phyloP scores from a whole-genome alignment of 768 basidiomycete genomes.

The Plicaturopsis crispa region DNA sequence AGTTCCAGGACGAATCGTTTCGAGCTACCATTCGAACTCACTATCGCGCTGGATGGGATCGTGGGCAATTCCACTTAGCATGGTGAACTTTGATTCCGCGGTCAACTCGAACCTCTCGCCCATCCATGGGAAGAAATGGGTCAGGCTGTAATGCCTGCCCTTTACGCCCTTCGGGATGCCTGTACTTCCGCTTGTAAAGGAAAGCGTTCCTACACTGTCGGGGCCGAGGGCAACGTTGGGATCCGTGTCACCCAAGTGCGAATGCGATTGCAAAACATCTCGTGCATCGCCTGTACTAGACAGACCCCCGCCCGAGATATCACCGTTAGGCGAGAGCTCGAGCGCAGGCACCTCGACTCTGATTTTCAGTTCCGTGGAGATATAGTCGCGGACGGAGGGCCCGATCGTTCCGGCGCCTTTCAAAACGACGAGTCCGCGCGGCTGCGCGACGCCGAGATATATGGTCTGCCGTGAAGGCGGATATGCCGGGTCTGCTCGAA shows the following conservation, averaged over 20 bases:
- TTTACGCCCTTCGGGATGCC: slow-evolving; percentile 98
- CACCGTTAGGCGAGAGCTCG: slow-evolving; percentile 58
- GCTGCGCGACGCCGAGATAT: slow-evolving; percentile 89
- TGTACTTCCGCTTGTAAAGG: slow-evolving; percentile 95
- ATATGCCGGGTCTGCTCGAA: slow-evolving; percentile 81
- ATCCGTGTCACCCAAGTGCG: slow-evolving; percentile 54
- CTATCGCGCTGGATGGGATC: slow-evolving; percentile 99
- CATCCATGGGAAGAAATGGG: slow-evolving; percentile 99
- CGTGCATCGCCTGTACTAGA: slow-evolving; percentile 16
- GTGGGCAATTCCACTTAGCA: slow-evolving; percentile 98
- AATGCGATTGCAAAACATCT: slow-evolving; percentile 58
- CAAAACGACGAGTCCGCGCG: slow-evolving; percentile 85
- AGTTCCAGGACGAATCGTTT: slow-evolving; percentile 4
- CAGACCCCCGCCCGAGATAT: slow-evolving; percentile 55
- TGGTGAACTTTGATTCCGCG: slow-evolving; percentile 81
- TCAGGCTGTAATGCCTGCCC: slow-evolving; percentile 91
- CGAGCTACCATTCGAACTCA: slow-evolving; percentile 34
- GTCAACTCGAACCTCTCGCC: slow-evolving; percentile 73
- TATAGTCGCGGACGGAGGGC: slow-evolving; percentile 77
- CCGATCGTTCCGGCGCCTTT: slow-evolving; percentile 82
- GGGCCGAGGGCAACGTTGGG: slow-evolving; percentile 87
- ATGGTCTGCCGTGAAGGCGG: slow-evolving; percentile 88
- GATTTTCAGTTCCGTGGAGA: slow-evolving; percentile 70
- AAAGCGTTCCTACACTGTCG: slow-evolving; percentile 88
- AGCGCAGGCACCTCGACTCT: slow-evolving; percentile 89